Evolutionary conservation across 2,329 filamentous ascomycete species (phyloP), one percentile per base, ranked within the genome.

Genomic region (Fusarium zealandicum): DNA sequence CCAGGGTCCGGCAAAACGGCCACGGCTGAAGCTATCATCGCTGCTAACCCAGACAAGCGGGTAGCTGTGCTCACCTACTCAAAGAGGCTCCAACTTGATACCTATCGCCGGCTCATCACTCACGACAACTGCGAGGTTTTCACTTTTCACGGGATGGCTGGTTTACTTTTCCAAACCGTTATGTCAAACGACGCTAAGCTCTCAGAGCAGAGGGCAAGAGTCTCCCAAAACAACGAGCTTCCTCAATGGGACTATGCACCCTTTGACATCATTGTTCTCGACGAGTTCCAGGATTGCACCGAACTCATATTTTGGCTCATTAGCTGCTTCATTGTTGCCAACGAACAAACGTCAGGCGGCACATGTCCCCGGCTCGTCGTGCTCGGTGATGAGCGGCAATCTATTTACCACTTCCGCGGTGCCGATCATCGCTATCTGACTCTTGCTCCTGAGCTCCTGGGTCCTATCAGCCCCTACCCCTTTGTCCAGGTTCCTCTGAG

Each of bases 1-100:
- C 70, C 71, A 6, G 70, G 70, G 0, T 69, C 71, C 1, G 70
- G 71, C 1, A 73, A 73, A 43, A 70, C 70, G 7, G 64, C 70
- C 1, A 72, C 67, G 2, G 67, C 70, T 13, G 64, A 71, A 51
- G 65, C 65, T 2, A 70, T 72, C 45, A 60, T 67, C 4, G 59
- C 54, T 8, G 66, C 66, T 0, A 42, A 71, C 17, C 59, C 58
- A 2, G 46, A 59, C 28, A 44, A 59, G 14, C 44, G 50, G 17
- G 56, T 67, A 13, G 59, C 49, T 7, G 49, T 70, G 7, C n/a
- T 72, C 22, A 67, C 67, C 7, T 71, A 68, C 47, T 70, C 64
- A 1, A 69, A 66, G 31, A 57, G 63, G n/a, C 57, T 70, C 14
- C 63, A 63, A 22, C 35, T 53, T 10, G 69, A 70, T 40, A 71